Base-by-base conservation (phyloP, 208 protist species). In the Leishmania arabica region DNA sequence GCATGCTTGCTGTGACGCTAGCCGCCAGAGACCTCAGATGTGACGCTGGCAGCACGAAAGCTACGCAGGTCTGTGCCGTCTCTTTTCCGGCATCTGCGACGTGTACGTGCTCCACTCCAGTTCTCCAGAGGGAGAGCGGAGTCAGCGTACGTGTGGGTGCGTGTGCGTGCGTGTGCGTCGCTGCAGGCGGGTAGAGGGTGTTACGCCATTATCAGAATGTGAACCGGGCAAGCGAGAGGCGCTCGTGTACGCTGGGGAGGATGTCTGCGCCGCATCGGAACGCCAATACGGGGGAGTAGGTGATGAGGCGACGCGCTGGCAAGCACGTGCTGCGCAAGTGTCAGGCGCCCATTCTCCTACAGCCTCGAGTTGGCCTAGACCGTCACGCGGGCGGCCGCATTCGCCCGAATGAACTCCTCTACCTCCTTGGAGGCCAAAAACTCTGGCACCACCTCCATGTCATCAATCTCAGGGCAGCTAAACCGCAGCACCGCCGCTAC, bases 401-500 rank as follows among this genome's bases (percentile, higher is more conserved):
- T 92, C 60, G 90, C 87, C 19, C 92, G 84, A 79, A 96, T 91
- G 60, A 97, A 97, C 9, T 88, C 79, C 9, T 89, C 88, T 27
- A 88, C 95, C 60, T 89, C 92, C 51, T 91, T 84, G 9, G 82
- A 84, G 56, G 82, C 47, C 53, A 96, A 58, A 78, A 97, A 96
- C 15, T 96, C 82, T 7, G 89, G 78, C 19, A 90, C 70, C 15
- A 92, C 81, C 42, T 93, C 91, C 51, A 98, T 89, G 11, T 99
- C 97, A 58, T 99, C 98, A 37, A 98, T 78, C 47, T 98, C 89
- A 1, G 95, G 91, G 65, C 98, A 92, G 19, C 94, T 89, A 85
- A 98, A 99, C 51, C 92, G 85, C 13, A 99, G 78, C 72, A 99
- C 95, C 15, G 98, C 97, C 2, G 99, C 99, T 21, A 99, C 85